phyloP scores from a whole-genome alignment of 2,329 filamentous ascomycete genomes.

The Cladophialophora bantiana region DNA sequence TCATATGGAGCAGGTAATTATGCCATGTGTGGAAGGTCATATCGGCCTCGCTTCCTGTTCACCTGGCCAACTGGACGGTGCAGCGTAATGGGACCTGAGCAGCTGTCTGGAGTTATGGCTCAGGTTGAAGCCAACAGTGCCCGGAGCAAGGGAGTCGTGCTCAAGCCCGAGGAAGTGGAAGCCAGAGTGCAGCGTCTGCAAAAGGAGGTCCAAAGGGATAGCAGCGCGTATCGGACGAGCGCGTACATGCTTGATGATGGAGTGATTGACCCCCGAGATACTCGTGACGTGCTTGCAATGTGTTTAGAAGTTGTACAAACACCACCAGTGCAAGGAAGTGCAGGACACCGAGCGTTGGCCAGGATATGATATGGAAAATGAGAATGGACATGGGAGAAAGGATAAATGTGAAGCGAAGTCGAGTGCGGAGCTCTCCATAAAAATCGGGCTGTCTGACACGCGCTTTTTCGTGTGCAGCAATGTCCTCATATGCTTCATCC shows the following conservation, averaged over 20 bases:
- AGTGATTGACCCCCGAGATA: conserved; percentile 50
- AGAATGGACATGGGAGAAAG: not conserved
- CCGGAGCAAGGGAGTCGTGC: conserved; percentile 38
- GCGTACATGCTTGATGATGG: conserved; percentile 48
- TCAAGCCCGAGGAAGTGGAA: conserved; percentile 42
- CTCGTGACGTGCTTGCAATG: conserved; percentile 48
- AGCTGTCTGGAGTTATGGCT: conserved; percentile 52
- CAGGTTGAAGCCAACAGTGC: conserved; percentile 43
- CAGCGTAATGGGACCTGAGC: conserved; percentile 53
- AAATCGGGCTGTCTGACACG: not conserved
- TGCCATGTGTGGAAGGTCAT: conserved; percentile 55
- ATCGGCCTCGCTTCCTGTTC: conserved; percentile 54
- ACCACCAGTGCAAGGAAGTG: conserved; percentile 41
- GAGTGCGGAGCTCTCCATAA: not conserved
- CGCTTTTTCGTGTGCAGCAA: not conserved
- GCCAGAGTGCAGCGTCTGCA: conserved; percentile 41
- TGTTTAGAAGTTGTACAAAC: conserved; percentile 47
- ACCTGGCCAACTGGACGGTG: conserved; percentile 51
- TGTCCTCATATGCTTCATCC: not conserved
- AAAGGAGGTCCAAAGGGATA: conserved; percentile 44
- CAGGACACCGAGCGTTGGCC: conserved; percentile 42
- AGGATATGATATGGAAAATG: conserved; percentile 22
- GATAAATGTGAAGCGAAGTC: not conserved
- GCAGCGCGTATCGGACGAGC: conserved; percentile 47
- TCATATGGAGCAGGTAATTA: conserved; percentile 58